Evolutionary conservation across 345 rosid species (phyloP).

Genomic region (Psidium friedrichsthalianum): DNA sequence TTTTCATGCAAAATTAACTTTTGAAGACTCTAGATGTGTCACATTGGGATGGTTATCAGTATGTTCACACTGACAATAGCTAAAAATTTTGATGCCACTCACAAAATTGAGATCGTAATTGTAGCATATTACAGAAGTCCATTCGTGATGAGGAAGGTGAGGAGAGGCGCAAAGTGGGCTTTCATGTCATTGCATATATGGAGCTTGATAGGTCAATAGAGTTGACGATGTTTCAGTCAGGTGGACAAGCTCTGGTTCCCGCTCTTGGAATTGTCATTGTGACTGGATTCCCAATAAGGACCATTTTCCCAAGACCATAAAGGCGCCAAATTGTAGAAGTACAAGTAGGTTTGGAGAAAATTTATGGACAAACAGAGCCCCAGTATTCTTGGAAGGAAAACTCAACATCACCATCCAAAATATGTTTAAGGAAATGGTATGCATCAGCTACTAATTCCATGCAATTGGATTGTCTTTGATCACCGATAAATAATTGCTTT

Average conservation of each 20-base stretch:
- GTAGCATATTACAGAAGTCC: too few species aligned
- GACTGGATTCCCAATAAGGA: background rate
- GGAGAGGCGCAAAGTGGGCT: background rate
- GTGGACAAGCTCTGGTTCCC: background rate
- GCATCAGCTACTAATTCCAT: accelerated
- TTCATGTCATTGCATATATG: background rate
- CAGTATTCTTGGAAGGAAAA: background rate
- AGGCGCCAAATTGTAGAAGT: background rate
- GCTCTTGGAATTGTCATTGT: background rate
- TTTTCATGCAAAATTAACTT: too few species aligned
- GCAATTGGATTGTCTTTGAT: background rate
- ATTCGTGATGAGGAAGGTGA: background rate
- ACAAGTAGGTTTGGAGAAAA: accelerated
- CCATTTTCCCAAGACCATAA: accelerated
- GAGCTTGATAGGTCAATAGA: background rate
- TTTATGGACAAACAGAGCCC: accelerated
- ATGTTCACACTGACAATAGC: background rate
- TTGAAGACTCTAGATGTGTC: too few species aligned
- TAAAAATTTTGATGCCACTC: background rate
- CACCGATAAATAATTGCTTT: background rate
- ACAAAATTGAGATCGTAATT: background rate
- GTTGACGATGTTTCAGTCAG: background rate
- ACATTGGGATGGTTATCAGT: background rate
- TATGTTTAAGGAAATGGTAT: background rate
- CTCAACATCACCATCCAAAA: background rate